phyloP scores from a whole-genome alignment of 2,329 filamentous ascomycete species.

The Microsporum canis region DNA sequence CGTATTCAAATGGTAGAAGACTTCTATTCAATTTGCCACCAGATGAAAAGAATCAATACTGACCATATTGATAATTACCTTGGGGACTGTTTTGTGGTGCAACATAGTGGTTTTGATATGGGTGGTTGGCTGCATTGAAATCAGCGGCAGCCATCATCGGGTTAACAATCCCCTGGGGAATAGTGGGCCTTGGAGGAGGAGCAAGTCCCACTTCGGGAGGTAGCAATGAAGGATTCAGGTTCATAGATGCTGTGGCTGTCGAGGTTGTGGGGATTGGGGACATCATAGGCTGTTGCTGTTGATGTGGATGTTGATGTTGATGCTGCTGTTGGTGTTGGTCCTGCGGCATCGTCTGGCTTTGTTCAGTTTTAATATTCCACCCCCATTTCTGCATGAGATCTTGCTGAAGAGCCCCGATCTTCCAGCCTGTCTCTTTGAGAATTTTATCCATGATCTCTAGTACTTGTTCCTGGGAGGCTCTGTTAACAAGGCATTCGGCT shows the following conservation, averaged over 20 bases:
- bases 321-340: slow-evolving; percentile 23
- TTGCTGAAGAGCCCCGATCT: slow-evolving; percentile 57
- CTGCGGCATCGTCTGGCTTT: slow-evolving; percentile 7
- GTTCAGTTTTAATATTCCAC: slow-evolving; percentile 42
- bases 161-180: slow-evolving; percentile 48
- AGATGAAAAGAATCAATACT: slow-evolving; percentile 6
- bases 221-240: slow-evolving; percentile 13
- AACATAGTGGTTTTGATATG: slow-evolving; percentile 71
- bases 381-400: slow-evolving; percentile 69
- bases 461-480: slow-evolving; percentile 68
- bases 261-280: background rate
- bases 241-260: slow-evolving; percentile 6
- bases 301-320: slow-evolving; percentile 3
- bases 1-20: background rate
- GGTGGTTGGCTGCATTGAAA: slow-evolving; percentile 66
- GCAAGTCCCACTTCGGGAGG: slow-evolving; percentile 18
- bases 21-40: background rate
- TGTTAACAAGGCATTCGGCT: slow-evolving; percentile 57
- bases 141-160: slow-evolving; percentile 61
- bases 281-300: background rate
- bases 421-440: slow-evolving; percentile 66
- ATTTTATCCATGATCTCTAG: slow-evolving; percentile 66
- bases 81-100: slow-evolving; percentile 47
- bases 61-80: slow-evolving; percentile 20
- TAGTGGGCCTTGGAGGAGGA: slow-evolving; percentile 22